A percentile compares a stretch with the other conserved stretches of the same genome.
Conservation (phyloP, 768 basidiomycete species). For the Lactarius hatsudake region DNA sequence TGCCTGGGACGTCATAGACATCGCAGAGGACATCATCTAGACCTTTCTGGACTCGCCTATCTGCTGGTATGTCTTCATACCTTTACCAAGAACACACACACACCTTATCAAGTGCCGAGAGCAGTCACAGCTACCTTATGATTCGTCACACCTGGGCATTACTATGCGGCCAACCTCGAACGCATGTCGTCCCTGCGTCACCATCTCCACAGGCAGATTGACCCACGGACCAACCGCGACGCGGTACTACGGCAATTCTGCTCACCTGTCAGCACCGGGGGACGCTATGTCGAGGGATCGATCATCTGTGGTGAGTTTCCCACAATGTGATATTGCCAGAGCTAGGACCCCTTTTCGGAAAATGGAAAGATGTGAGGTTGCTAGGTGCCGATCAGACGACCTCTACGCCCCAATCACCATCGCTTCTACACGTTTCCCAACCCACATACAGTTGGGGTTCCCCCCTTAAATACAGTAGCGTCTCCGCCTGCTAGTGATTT, state of each 20-base stretch:
- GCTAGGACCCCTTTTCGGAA: not conserved
- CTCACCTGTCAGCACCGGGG: too few species aligned
- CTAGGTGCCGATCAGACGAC: not conserved
- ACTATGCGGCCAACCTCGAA: not conserved
- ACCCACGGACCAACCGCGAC: not conserved
- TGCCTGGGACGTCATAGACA: too few species aligned
- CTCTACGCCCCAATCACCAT: not conserved
- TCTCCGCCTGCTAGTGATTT: not conserved
- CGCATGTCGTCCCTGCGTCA: not conserved
- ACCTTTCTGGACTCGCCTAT: too few species aligned
- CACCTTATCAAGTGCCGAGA: too few species aligned
- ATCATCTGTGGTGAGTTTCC: not conserved
- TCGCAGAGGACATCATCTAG: too few species aligned
- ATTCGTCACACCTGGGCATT: too few species aligned
- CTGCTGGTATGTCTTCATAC: too few species aligned
- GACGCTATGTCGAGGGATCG: too few species aligned
- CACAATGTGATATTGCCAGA: not conserved
- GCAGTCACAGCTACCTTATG: too few species aligned
- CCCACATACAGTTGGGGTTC: not conserved
- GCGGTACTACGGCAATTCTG: too few species aligned
- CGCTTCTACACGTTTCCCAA: not conserved
- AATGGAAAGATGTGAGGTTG: not conserved
- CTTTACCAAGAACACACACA: too few species aligned
- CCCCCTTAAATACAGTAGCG: not conserved
- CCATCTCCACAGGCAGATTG: not conserved